Base-by-base conservation (phyloP, 176 grass and related monocot species). In the Hordeum marinum region DNA sequence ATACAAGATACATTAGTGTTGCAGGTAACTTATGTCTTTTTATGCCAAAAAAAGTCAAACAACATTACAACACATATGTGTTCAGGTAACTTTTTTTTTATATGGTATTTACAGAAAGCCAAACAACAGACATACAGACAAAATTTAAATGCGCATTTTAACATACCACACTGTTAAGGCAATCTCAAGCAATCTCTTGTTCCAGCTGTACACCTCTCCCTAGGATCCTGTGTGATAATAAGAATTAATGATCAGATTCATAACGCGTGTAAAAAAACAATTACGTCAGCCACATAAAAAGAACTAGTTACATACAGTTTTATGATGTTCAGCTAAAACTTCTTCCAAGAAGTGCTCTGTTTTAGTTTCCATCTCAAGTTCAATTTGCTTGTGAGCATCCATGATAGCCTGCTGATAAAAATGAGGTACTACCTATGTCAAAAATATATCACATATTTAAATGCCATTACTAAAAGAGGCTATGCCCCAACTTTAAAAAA, bases 311-410 rank as follows among this genome's bases (percentile, higher is more conserved):
- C 91, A 92, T 95, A 99, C 90, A 75, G 90, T 96, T 89, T 99
- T 99, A n/a, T 91, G 96, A 84, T 99, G 93, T 86, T 99, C 91
- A 73, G 84, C 96, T 80, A 92, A 80, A 6, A 93, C 96, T 96
- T 99, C 93, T 80, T 99, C 96, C 31, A 93, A 96, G 60, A 92
- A 99, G 75, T 93, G 91, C 86, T 99, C 92, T 7, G 96, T 99
- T 94, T 99, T 99, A 45, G 93, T 99, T 82, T 99, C 96, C 93
- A 99, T 99, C 88, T 99, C 90, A 7, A 90, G 85, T 55, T 99
- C 96, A 91, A 99, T 99, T 67, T 85, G 90, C 90, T 96, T 99
- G n/a, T 88, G 87, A 76, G 93, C 84, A 96, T 96, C 96, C 91
- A 94, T 96, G 46, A 99, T 90, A 92, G 91, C 90, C 96, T 99